Evolutionary conservation across 495 filamentous ascomycete species (phyloP), one percentile per base, ranked within the genome.

Genomic region (Amphirosellinia nigrospora): DNA sequence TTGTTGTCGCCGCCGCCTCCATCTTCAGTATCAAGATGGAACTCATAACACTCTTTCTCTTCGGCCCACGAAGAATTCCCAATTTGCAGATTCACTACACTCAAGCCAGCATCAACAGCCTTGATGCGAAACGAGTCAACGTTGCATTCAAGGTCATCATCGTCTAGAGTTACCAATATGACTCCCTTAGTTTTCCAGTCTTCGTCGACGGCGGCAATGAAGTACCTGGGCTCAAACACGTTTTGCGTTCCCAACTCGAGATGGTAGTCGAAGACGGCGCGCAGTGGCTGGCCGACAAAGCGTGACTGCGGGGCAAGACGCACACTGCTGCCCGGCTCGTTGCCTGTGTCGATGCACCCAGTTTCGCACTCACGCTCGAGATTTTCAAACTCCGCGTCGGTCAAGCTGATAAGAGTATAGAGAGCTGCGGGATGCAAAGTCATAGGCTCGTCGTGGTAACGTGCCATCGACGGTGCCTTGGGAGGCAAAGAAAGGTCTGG

Each of bases 211-310:
- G 59, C 59, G 3, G 38, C 59, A 23, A 62, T 62, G 38, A 62
- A 62, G 11, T 62, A 62, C 21, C 16, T 30, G 38, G 59, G 38
- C 21, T 62, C 59, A 28, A 13, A 62, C 38, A 38, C 30, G 59
- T 23, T 62, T 30, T 62, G 59, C 38, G 19, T n/a, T 23, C 16
- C 38, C 36, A 62, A 41, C 38, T 62, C 59, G 13, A 62, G 59
- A 30, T 62, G 59, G 59, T 62, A 62, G 36, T 62, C 59, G 11
- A 62, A 45, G 7, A 45, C 59, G 21, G 59, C 59, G 23, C 59
- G 59, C 59, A 62, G 59, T 1, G 59, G 59, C 38, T 62, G 38
- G 38, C 23, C 59, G 38, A 62, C 59, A 16, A 62, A 62, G 0
- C 59, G 34, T 23, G 59, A 7, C 38, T 45, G 36, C 36, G 38